Conservation (phyloP, 345 rosid genomes). For the rapeseed (Brassica napus) region DNA sequence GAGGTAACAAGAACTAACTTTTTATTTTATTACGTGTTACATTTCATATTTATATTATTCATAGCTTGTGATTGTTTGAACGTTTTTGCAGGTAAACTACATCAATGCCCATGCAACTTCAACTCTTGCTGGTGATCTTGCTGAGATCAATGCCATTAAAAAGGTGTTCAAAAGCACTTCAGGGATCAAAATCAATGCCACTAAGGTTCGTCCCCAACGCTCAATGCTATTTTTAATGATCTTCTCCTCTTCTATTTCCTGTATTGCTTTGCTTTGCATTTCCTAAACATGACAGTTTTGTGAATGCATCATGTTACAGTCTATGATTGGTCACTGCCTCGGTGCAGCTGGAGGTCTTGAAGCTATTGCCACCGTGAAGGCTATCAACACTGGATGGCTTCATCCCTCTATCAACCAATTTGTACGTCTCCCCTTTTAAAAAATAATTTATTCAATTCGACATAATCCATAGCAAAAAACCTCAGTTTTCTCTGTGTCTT, state of each 20-base stretch:
- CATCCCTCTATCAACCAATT: conserved; percentile 95
- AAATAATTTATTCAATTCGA: neutral
- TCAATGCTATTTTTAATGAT: neutral
- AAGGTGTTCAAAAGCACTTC: conserved; percentile 86
- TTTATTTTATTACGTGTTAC: neutral
- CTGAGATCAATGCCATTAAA: conserved; percentile 94
- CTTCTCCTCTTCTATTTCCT: neutral
- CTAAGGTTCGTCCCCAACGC: conserved; percentile 60
- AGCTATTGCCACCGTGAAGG: conserved; percentile 91
- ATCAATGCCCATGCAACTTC: conserved; percentile 99
- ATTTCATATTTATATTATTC: neutral
- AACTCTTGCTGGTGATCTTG: conserved; percentile 96
- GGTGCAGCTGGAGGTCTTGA: conserved; percentile 99
- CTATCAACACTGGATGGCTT: conserved; percentile 91
- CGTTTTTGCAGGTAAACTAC: conserved; percentile 73
- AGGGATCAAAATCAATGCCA: conserved; percentile 90
- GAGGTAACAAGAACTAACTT: conserved; percentile 53
- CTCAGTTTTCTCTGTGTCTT: neutral
- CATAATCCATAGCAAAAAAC: neutral
- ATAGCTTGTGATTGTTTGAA: neutral
- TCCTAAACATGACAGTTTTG: neutral
- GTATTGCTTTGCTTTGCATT: neutral
- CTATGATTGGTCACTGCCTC: conserved; percentile 99
- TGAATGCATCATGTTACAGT: conserved; percentile 47
- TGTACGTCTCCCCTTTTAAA: conserved; percentile 48